phyloP scores from a whole-genome alignment of 202 grass and related monocot genomes.

The Eragrostis tef region DNA sequence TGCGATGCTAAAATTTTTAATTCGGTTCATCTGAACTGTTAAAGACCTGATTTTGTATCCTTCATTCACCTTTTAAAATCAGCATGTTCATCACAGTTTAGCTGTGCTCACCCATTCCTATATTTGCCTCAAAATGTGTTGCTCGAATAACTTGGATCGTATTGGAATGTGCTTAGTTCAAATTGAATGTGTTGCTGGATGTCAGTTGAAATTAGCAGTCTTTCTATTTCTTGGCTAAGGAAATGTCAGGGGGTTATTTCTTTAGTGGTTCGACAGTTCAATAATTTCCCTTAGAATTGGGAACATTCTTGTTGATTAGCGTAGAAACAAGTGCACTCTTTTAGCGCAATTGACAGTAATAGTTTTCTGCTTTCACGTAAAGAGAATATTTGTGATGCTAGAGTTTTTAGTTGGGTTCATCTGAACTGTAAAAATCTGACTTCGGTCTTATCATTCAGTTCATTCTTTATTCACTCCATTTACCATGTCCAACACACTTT shows the following conservation, averaged over 20 bases:
- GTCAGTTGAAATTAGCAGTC: background rate
- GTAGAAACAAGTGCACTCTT: background rate
- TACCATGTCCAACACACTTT: background rate
- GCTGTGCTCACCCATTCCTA: too few relatives aligned
- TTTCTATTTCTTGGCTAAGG: background rate
- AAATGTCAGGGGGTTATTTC: background rate
- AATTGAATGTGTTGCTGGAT: background rate
- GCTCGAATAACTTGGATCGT: too few relatives aligned
- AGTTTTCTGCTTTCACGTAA: background rate
- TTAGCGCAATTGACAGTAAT: background rate
- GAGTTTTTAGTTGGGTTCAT: conserved; percentile 11
- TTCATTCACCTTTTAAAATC: too few relatives aligned
- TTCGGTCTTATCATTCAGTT: background rate
- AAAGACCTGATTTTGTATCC: too few relatives aligned
- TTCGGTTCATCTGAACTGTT: background rate
- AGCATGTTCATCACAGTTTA: too few relatives aligned
- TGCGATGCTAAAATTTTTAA: background rate
- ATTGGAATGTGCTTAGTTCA: background rate
- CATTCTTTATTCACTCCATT: background rate
- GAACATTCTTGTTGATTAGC: background rate
- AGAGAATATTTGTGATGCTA: background rate
- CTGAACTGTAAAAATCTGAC: background rate
- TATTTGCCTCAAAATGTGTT: too few relatives aligned
- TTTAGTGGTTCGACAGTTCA: background rate
- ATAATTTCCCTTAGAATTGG: background rate